Evolutionary conservation across 139 green algal species (phyloP).

Genomic region (Haematococcus sp.): DNA sequence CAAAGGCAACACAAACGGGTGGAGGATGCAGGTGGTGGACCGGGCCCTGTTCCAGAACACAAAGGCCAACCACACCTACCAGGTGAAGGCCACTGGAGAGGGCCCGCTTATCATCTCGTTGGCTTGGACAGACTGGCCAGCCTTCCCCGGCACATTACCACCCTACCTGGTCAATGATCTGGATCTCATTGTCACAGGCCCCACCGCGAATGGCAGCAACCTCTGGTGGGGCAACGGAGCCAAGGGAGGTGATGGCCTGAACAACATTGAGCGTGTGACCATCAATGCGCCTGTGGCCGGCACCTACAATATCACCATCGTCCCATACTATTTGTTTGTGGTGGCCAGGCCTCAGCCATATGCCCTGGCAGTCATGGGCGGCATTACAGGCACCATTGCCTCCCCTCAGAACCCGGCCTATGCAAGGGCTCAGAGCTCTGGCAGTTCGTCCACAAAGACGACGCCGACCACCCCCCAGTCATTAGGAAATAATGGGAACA

Average conservation of each 20-base stretch:
- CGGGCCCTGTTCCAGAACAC: neutral
- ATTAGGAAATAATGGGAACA: too few species aligned
- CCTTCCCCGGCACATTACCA: neutral
- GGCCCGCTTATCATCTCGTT: neutral
- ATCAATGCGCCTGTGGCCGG: neutral
- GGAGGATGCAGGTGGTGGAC: neutral
- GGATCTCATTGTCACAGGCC: neutral
- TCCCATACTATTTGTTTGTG: neutral
- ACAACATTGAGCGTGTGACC: slow-evolving; percentile 3
- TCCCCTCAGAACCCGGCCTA: too few species aligned
- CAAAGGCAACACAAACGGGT: neutral
- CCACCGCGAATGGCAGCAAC: neutral
- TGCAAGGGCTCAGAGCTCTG: too few species aligned
- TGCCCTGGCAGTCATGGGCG: slow-evolving; percentile 3
- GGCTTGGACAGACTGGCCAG: neutral
- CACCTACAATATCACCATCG: neutral
- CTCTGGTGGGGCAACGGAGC: slow-evolving; percentile 3
- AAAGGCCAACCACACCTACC: neutral
- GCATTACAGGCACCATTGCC: neutral
- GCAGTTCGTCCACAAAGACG: too few species aligned
- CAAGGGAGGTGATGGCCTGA: neutral
- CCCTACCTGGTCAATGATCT: slow-evolving; percentile 5
- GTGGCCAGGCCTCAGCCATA: neutral
- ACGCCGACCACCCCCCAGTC: too few species aligned
- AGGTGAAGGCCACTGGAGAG: neutral